These are phyloP conservation scores for Mariannaea elegans DNA, from an alignment of 2,329 filamentous ascomycete species.

Conservation along the genomic window DNA sequence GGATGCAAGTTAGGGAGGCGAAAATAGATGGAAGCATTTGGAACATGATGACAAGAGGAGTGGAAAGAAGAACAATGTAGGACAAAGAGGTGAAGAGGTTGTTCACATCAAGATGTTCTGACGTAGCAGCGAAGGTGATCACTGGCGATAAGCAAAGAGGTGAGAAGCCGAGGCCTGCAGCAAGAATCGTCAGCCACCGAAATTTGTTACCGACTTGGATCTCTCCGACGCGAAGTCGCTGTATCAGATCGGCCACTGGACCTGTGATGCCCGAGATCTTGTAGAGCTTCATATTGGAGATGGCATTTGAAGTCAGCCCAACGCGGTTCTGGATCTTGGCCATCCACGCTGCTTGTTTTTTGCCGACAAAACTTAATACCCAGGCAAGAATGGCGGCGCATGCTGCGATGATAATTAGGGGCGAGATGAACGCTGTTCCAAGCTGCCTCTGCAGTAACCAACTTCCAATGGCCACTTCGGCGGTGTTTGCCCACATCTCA, in stretches of 20 bases:
- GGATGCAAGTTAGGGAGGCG: constrained; percentile 44
- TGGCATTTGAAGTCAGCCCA: constrained; percentile 41
- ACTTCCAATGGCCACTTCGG: constrained; percentile 55
- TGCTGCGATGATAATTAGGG: constrained; percentile 53
- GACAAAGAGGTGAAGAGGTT: constrained; percentile 47
- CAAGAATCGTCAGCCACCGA: constrained; percentile 37
- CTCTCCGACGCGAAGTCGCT: constrained; percentile 41
- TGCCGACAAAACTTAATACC: constrained; percentile 26
- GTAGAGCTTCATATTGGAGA: constrained; percentile 45
- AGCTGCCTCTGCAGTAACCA: constrained; percentile 58
- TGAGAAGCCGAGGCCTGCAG: constrained; percentile 41
- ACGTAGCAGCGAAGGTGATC: constrained; percentile 44
- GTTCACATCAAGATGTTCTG: constrained; percentile 34
- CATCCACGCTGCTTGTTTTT: constrained; percentile 49
- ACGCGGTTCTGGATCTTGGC: constrained; percentile 46
- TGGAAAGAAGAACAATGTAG: constrained; percentile 46
- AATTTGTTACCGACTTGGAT: constrained; percentile 40
- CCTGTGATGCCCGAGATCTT: constrained; percentile 44
- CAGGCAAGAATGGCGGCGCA: constrained; percentile 31
- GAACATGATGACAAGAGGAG: constrained; percentile 44
- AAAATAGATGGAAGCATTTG: constrained; percentile 45
- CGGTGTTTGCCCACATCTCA: constrained; percentile 50
- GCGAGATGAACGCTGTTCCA: constrained; percentile 57
- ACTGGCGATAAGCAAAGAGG: constrained; percentile 48
- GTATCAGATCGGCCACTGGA: constrained; percentile 42